phyloP scores from a whole-genome alignment of 306 rosid genomes.

The cucumber (Cucumis sativus) region DNA sequence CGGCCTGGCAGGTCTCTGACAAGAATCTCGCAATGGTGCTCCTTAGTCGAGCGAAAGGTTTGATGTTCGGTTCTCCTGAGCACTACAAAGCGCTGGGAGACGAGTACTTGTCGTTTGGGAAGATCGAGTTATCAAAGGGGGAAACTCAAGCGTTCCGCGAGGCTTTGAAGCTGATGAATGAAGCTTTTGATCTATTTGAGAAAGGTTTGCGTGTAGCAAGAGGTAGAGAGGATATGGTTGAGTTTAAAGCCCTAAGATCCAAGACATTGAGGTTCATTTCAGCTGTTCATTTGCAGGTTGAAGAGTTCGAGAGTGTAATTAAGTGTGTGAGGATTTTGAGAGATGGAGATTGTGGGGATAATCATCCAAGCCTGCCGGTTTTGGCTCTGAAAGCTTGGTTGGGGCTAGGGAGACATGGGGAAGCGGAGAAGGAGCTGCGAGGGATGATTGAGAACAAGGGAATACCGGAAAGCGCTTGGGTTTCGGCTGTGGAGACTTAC shows the following conservation, averaged over 20 bases:
- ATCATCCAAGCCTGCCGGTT: constrained; percentile 81
- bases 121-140: constrained; percentile 31
- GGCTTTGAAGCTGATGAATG: constrained; percentile 73
- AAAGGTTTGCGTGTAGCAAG: constrained; percentile 42
- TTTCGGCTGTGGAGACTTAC: constrained; percentile 76
- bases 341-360: constrained; percentile 55
- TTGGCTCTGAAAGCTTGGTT: constrained; percentile 91
- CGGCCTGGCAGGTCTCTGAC: constrained; percentile 80
- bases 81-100: constrained; percentile 43
- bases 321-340: constrained; percentile 84
- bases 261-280: constrained; percentile 71
- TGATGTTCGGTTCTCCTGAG: constrained; percentile 46
- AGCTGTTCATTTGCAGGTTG: constrained; percentile 73
- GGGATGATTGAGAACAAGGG: constrained; percentile 69
- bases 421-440: constrained; percentile 87
- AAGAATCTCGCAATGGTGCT: constrained; percentile 48
- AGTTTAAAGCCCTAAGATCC: constrained; percentile 41
- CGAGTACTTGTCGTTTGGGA: constrained; percentile 57
- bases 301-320: constrained; percentile 66
- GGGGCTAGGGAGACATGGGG: constrained; percentile 54
- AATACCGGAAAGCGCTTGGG: constrained; percentile 81
- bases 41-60: constrained; percentile 58
- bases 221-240: constrained; percentile 36
- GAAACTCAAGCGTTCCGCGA: constrained; percentile 31
- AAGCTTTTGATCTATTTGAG: constrained; percentile 71